phyloP scores from a whole-genome alignment of 108 stramenopile species.

The Skeletonema menzelii region DNA sequence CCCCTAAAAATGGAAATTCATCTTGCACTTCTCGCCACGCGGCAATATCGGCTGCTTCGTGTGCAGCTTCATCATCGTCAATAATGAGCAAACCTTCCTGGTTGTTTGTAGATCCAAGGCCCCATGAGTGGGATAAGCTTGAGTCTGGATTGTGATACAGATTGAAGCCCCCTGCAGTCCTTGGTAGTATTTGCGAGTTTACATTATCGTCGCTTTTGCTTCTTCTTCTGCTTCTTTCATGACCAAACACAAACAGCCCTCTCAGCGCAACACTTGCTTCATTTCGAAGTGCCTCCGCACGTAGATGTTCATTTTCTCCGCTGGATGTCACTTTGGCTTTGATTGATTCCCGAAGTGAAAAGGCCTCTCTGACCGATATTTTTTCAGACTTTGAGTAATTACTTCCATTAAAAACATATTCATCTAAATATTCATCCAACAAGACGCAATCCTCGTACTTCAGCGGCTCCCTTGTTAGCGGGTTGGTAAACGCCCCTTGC shows the following conservation, averaged over 20 bases:
- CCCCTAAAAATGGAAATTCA: constrained; percentile 49
- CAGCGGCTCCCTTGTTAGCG: constrained; percentile 57
- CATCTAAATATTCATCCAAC: constrained; percentile 61
- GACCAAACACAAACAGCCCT: constrained; percentile 63
- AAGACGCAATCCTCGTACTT: constrained; percentile 54
- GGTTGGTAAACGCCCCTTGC: constrained; percentile 69
- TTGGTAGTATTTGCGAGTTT: background rate
- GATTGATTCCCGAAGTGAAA: constrained; percentile 41
- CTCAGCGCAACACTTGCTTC: constrained; percentile 56
- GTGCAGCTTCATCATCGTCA: constrained; percentile 59
- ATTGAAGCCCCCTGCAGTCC: constrained; percentile 45
- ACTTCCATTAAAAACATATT: constrained; percentile 27
- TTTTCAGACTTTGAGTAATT: background rate
- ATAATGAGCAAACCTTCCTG: constrained; percentile 50
- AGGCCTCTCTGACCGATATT: constrained; percentile 57
- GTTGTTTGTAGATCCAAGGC: background rate
- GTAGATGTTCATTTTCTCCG: constrained; percentile 6
- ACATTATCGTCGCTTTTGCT: background rate
- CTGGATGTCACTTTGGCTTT: constrained; percentile 32
- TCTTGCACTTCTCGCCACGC: constrained; percentile 50
- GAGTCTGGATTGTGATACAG: constrained; percentile 32
- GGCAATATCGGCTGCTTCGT: constrained; percentile 33
- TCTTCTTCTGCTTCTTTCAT: constrained; percentile 3
- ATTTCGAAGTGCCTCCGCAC: constrained; percentile 40
- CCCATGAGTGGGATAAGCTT: constrained; percentile 13